phyloP scores from a whole-genome alignment of 1,139 yeast species.

The Kurtzmaniella quercitrusa region DNA sequence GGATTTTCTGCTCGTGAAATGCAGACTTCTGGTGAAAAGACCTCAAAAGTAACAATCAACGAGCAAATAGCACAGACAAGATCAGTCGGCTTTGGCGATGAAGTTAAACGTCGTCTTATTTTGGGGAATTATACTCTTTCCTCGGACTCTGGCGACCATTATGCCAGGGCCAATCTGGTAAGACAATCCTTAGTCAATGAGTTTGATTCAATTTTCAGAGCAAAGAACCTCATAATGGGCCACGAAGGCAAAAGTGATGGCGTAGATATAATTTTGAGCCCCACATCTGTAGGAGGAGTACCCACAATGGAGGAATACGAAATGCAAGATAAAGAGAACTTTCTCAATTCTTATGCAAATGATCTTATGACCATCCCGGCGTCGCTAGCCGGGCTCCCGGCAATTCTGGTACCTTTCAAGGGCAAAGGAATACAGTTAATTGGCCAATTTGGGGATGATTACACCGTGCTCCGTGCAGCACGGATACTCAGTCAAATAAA shows the following conservation, averaged over 20 bases:
- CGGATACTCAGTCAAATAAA: too few species aligned
- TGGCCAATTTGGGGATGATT: conserved; percentile 86
- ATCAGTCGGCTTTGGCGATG: conserved; percentile 64
- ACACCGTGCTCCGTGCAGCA: conserved; percentile 46
- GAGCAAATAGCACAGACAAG: conserved; percentile 39
- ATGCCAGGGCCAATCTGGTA: conserved; percentile 66
- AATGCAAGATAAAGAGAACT: conserved; percentile 29
- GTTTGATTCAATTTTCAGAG: conserved; percentile 59
- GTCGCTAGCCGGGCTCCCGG: conserved; percentile 87
- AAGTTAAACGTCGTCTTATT: conserved; percentile 77
- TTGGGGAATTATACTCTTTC: conserved; percentile 85
- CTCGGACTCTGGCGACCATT: conserved; percentile 75
- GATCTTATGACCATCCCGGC: conserved; percentile 90
- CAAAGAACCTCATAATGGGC: conserved; percentile 39
- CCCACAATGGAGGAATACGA: conserved; percentile 45
- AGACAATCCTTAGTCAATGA: conserved; percentile 60
- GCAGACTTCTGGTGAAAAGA: background rate
- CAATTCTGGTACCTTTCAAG: conserved; percentile 66
- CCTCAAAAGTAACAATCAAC: conserved; percentile 19
- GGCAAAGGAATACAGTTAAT: conserved; percentile 65
- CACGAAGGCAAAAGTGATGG: conserved; percentile 17
- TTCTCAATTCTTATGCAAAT: conserved; percentile 66
- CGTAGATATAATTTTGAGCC: conserved; percentile 73
- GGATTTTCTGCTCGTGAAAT: conserved; percentile 42
- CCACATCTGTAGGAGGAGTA: conserved; percentile 66